Conservation (phyloP, 129 eudicot species). For the Ambrosia artemisiifolia region DNA sequence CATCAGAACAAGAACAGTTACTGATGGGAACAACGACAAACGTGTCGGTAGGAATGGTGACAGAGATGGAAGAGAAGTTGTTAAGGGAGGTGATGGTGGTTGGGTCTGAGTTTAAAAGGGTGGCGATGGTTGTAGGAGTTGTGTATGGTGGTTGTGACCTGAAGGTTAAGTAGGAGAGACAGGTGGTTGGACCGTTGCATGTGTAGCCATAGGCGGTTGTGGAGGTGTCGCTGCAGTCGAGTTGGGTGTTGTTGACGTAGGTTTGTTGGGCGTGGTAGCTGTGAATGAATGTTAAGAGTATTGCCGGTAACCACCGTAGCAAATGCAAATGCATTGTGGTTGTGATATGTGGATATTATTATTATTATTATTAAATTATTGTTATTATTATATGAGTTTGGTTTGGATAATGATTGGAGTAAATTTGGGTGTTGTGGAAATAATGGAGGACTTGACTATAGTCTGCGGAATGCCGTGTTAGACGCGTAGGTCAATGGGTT, state of each 20-base stretch:
- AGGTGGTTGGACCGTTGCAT: conserved; percentile 45
- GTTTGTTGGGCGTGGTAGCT: conserved; percentile 48
- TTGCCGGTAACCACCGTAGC: neutral
- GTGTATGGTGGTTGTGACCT: conserved; percentile 48
- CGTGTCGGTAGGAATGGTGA: conserved; percentile 41
- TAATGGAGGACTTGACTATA: no score
- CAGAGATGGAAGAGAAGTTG: conserved; percentile 42
- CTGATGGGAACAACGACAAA: conserved; percentile 52
- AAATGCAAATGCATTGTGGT: neutral
- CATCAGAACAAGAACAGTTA: conserved; percentile 47
- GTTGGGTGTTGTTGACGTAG: conserved; percentile 64
- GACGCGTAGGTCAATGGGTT: no score
- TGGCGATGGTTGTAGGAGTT: conserved; percentile 42
- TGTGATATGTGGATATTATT: neutral
- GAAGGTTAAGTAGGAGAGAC: conserved; percentile 72
- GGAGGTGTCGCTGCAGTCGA: conserved; percentile 40
- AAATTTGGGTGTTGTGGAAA: no score
- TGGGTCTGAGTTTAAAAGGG: conserved; percentile 39
- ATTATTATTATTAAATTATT: no score
- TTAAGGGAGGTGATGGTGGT: conserved; percentile 40
- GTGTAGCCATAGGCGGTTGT: conserved; percentile 45
- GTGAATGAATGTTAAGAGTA: conserved; percentile 3
- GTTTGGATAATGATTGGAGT: no score
- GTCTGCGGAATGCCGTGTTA: no score
- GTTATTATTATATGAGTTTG: neutral